These are phyloP conservation scores for Nematodospora anomalae DNA, from an alignment of 1,139 yeast species.

Conservation along the genomic window DNA sequence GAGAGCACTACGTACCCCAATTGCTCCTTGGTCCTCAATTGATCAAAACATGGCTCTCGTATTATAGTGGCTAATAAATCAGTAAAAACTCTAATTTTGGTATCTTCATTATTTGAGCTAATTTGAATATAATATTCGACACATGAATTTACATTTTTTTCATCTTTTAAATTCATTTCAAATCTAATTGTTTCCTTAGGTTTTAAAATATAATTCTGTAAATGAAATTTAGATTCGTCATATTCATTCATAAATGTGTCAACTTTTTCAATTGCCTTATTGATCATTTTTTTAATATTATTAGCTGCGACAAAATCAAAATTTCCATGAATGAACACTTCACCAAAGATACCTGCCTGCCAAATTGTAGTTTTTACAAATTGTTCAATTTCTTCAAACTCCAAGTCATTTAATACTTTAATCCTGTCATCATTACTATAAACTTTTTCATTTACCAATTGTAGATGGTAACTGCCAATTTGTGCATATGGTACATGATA, in stretches of 20 bases:
- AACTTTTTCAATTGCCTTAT: conserved; percentile 20
- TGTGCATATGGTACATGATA: conserved; percentile 75
- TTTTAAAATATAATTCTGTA: conserved; percentile 43
- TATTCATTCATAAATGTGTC: conserved; percentile 43
- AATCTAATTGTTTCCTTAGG: conserved; percentile 45
- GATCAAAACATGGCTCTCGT: conserved; percentile 86
- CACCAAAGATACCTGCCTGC: conserved; percentile 56
- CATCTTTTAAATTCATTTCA: conserved; percentile 58
- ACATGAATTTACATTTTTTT: conserved; percentile 78
- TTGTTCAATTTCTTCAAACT: conserved; percentile 48
- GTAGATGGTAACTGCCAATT: conserved; percentile 60
- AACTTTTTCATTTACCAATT: conserved; percentile 67
- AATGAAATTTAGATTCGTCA: conserved; percentile 25
- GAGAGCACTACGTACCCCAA: conserved; percentile 83
- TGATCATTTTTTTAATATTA: conserved; percentile 23
- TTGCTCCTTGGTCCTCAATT: conserved; percentile 89
- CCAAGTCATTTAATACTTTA: conserved; percentile 45
- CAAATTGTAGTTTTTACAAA: conserved; percentile 44
- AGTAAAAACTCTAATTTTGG: conserved; percentile 43
- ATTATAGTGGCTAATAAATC: conserved; percentile 71
- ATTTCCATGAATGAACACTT: conserved; percentile 80
- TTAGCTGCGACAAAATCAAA: conserved; percentile 55
- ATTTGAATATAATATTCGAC: conserved; percentile 76
- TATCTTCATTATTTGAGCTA: conserved; percentile 43
- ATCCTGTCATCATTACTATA: conserved; percentile 67